Base-by-base conservation (phyloP, 441 rosid species). In the Euphorbia corollata region DNA sequence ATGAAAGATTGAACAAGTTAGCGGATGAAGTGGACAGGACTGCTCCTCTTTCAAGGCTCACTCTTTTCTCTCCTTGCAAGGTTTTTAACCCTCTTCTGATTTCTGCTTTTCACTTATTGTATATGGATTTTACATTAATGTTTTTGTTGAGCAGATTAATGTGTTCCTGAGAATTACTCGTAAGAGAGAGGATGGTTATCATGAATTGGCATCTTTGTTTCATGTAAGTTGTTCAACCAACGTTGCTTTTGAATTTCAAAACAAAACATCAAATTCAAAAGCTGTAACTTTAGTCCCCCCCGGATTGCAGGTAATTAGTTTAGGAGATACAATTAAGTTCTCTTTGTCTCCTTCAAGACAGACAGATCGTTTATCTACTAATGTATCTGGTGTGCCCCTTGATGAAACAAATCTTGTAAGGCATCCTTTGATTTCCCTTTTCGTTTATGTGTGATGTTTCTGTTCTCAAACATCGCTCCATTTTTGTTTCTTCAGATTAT, bases 61-160 rank as follows among this genome's bases (percentile, higher is more conserved):
- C 81, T 63, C 81, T 93, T 51, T 93, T 91, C 86, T 93, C 99
- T 20, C 99, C 97, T 74, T 93, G 96, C 86, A 93, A 91, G 96
- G 97, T 89, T 54, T 63, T 64, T 61, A 10, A 19, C 56, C n/a
- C 41, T 48, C 50, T n/a, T 62, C 4, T 68, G 41, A 2, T 16
- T 48, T 47, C 55, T 59, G 69, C 9, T 36, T 36, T 36, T 36
- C 41, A 0, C 41, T 36, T 0, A 36, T 36, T 63, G 5, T 53
- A 10, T 18, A 47, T 53, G 66, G 48, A 19, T 22, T 65, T 18
- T 69, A 39, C 1, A 18, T 16, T 50, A 50, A 50, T 50, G 58
- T 62, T 10, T 18, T 8, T 67, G 47, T 65, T 60, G 39, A 56
- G 64, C 76, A 93, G 96, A 84, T 91, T 70, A 93, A 93, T 80